Evolutionary conservation across 140 eudicot genomes (phyloP).

Genomic region (Bidens hawaiensis): DNA sequence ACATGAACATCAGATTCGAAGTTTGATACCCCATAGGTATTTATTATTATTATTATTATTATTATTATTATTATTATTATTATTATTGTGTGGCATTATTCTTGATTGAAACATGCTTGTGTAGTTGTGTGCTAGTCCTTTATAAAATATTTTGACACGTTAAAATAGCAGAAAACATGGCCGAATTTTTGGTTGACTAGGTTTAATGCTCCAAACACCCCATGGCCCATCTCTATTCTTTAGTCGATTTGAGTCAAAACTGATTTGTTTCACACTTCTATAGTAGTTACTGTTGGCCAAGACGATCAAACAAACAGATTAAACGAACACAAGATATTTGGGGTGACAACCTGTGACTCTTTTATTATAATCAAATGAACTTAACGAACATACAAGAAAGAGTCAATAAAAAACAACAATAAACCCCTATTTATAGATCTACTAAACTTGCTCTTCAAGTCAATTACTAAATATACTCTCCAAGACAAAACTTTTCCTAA

Average conservation of each 20-base stretch:
- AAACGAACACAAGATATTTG: too few relatives aligned
- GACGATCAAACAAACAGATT: not conserved
- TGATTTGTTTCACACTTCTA: not conserved
- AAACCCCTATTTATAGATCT: too few relatives aligned
- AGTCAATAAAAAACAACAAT: too few relatives aligned
- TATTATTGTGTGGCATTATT: conserved; percentile 12
- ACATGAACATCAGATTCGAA: conserved; percentile 8
- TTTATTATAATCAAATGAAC: too few relatives aligned
- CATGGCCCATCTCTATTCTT: not conserved
- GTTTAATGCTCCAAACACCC: conserved; percentile 15
- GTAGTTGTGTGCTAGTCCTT: conserved; percentile 22
- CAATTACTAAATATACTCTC: too few relatives aligned
- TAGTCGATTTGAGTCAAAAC: not conserved
- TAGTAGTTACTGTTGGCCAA: not conserved
- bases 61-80: not conserved
- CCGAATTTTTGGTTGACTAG: conserved; percentile 10
- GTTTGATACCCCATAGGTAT: conserved; percentile 13
- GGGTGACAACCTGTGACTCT: too few relatives aligned
- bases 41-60: not conserved
- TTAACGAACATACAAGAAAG: too few relatives aligned
- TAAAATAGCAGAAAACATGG: conserved; percentile 27
- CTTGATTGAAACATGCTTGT: conserved; percentile 19
- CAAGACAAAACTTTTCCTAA: too few relatives aligned
- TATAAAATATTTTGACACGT: conserved; percentile 18
- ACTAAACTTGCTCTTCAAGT: too few relatives aligned